Conservation (phyloP, 2,329 filamentous ascomycete species). For the Penicillium fuscoglaucum region DNA sequence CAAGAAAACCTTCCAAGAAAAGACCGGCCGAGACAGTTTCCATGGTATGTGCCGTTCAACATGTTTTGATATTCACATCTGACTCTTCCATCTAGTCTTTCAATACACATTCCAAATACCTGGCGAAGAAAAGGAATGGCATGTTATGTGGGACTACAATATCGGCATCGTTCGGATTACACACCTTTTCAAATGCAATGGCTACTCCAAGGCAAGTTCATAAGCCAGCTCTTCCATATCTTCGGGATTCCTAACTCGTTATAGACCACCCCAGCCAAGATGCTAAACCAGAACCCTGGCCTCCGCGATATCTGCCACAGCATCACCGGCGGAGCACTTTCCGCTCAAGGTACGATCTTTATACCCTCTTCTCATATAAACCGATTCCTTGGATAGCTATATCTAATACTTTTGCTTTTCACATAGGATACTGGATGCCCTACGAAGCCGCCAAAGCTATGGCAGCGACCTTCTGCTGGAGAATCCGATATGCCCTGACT, state of each 20-base stretch:
- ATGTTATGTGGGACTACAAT: conserved; percentile 97
- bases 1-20: conserved; percentile 84
- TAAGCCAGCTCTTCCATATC: neutral
- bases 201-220: conserved; percentile 74
- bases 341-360: conserved; percentile 74
- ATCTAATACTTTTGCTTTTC: neutral
- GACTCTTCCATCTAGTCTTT: conserved; percentile 27
- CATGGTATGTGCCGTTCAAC: conserved; percentile 61
- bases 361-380: conserved; percentile 9
- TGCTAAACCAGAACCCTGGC: conserved; percentile 74
- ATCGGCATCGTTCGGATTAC: conserved; percentile 91
- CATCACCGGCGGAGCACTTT: conserved; percentile 88
- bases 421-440: conserved; percentile 91
- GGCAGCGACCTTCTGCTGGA: conserved; percentile 84
- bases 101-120: conserved; percentile 77
- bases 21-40: conserved; percentile 83
- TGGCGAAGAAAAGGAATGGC: conserved; percentile 65
- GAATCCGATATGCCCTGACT: conserved; percentile 80
- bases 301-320: conserved; percentile 88
- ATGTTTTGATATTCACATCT: conserved; percentile 6
- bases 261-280: conserved; percentile 85
- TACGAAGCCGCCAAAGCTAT: conserved; percentile 82
- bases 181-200: conserved; percentile 87
- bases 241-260: conserved; percentile 1
- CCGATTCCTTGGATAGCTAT: neutral